Conservation (phyloP, 2,329 filamentous ascomycete species). For the Orbilia quercus region DNA sequence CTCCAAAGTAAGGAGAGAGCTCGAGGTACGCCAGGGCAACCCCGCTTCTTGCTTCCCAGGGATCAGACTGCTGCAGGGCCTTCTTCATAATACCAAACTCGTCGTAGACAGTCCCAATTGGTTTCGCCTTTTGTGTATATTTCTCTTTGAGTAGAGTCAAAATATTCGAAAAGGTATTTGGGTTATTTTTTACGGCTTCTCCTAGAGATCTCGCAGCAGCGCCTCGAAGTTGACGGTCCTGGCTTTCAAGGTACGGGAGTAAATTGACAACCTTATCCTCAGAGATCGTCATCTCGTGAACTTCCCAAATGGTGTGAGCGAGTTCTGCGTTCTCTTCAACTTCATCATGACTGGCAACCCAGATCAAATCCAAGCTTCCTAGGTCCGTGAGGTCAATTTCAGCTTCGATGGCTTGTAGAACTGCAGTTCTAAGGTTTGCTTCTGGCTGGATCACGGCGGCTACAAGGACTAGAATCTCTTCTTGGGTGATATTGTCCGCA, state of each 20-base stretch:
- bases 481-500: constrained; percentile 78
- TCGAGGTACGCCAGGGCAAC: constrained; percentile 88
- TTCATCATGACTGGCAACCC: constrained; percentile 92
- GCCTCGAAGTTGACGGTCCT: constrained; percentile 82
- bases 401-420: constrained; percentile 87
- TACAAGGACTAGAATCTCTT: constrained; percentile 81
- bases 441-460: constrained; percentile 83
- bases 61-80: constrained; percentile 79
- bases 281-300: constrained; percentile 80
- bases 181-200: constrained; percentile 74
- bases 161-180: constrained; percentile 71
- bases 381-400: constrained; percentile 92
- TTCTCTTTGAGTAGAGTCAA: constrained; percentile 74
- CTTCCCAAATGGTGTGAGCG: constrained; percentile 91
- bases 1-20: constrained; percentile 76
- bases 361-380: constrained; percentile 87
- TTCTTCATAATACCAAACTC: constrained; percentile 95
- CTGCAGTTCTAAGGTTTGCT: constrained; percentile 80
- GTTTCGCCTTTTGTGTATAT: constrained; percentile 83
- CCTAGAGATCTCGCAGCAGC: constrained; percentile 85
- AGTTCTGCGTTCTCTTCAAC: constrained; percentile 85
- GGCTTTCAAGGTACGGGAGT: constrained; percentile 80
- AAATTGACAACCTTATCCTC: constrained; percentile 74
- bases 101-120: constrained; percentile 83
- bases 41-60: constrained; percentile 90